These are phyloP conservation scores for Pugionium dolabratum DNA, from an alignment of 345 rosid genomes.

Conservation along the genomic window DNA sequence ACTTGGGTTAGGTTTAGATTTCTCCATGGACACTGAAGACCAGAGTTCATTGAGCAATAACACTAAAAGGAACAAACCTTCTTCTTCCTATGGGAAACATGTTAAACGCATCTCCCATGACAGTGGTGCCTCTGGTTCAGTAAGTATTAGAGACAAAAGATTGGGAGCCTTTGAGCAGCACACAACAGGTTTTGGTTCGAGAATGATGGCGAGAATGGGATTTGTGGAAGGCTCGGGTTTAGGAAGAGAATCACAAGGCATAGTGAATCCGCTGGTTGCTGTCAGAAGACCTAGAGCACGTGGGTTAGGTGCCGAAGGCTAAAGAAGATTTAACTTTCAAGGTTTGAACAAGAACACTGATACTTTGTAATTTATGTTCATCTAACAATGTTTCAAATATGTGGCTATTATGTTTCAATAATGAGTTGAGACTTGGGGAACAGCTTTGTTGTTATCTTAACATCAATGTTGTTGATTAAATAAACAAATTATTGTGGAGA, in stretches of 20 bases:
- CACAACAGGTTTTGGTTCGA: slow-evolving; percentile 87
- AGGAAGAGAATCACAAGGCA: slow-evolving; percentile 82
- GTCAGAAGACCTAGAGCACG: slow-evolving; percentile 63
- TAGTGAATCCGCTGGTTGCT: slow-evolving; percentile 60
- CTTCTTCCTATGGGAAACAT: slow-evolving; percentile 33
- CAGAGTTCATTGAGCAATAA: slow-evolving; percentile 34
- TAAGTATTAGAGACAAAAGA: slow-evolving; percentile 37
- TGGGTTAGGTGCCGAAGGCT: slow-evolving; percentile 68
- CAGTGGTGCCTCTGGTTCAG: slow-evolving; percentile 25
- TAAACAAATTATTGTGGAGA: slow-evolving; percentile 8
- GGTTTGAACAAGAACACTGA: slow-evolving; percentile 12
- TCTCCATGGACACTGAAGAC: slow-evolving; percentile 42
- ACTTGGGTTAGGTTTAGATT: slow-evolving; percentile 67
- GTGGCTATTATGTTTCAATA: slow-evolving; percentile 12
- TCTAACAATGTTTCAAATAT: neutral
- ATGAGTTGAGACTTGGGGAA: slow-evolving; percentile 12
- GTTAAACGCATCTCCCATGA: slow-evolving; percentile 23
- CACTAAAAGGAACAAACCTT: slow-evolving; percentile 45
- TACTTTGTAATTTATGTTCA: slow-evolving; percentile 2
- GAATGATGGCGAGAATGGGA: slow-evolving; percentile 92
- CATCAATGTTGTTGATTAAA: slow-evolving; percentile 26
- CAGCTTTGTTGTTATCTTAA: slow-evolving; percentile 32
- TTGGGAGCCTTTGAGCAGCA: slow-evolving; percentile 80
- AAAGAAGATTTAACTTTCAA: neutral
- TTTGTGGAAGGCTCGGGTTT: slow-evolving; percentile 81